Base-by-base conservation (phyloP, 139 green algal genomes). In the Closterium sp. region DNA sequence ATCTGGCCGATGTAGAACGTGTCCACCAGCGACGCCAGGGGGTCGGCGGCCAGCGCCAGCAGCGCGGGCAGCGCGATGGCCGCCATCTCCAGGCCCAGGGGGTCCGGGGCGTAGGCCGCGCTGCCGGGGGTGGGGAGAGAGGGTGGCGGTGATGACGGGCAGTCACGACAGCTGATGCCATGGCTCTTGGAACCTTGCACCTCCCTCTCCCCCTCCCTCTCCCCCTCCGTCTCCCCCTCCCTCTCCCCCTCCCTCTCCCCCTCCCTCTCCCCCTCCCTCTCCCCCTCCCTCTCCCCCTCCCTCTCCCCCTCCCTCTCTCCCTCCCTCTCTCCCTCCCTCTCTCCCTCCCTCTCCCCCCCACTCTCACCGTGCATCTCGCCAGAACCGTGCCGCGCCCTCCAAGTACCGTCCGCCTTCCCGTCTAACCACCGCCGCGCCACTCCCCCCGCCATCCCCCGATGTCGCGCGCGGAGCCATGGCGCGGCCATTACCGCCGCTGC, bases 1-100 rank as follows among this genome's bases (percentile, higher is more conserved):
- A 94, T 88, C 32, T 94, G 81, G 9, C 64, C 92, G 33, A 94
- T 94, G 86, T 81, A 94, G 32, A 76, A 90, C 32, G 91, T 94
- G 34, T 94, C 92, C 2, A 94, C 87, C 23, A 94, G 91, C 36
- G 92, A 94, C 23, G 92, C 92, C 16, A 94, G 25, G 34, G 92
- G 92, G 12, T 94, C 92, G n/a, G 92, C 92, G n/a, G 91, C 91
- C 30, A 94, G 91, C 9, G 92, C 92, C 35, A 94, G 35, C 32
- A 94, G 38, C 25, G 92, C 92, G 25, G 92, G 92, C 69, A 91
- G 34, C 23, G 92, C 92, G 3, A 94, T 90, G 2, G 84, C 36
- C 25, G 89, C 86, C 31, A 94, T 90, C 81, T 94, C 84, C 33
- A 85, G 25, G 38, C 91, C 88, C 91, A 94, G 83, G 16, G 32